A percentile compares a stretch with the other conserved stretches of the same genome.
Conservation (phyloP, 2,329 filamentous ascomycete species). For the Diaporthe vexans region DNA sequence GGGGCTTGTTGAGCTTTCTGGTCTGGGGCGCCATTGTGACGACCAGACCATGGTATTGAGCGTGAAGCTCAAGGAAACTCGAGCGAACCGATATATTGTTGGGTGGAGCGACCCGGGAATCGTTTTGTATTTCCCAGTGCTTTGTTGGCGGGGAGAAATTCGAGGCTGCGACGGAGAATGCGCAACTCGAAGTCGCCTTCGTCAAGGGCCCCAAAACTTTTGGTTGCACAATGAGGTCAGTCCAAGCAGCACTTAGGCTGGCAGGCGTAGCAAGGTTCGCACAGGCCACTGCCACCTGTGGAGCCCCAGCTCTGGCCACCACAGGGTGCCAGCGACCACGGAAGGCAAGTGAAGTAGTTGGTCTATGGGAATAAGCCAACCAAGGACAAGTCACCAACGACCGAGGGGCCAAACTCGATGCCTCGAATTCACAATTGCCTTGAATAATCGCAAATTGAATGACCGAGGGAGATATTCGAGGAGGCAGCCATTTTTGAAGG, state of each 20-base stretch:
- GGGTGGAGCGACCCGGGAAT: background rate
- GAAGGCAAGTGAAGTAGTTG: background rate
- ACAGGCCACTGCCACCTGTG: constrained; percentile 18
- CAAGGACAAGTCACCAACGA: constrained; percentile 6
- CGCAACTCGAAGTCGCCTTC: constrained; percentile 19
- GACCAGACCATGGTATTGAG: constrained; percentile 32
- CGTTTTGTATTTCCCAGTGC: constrained; percentile 34
- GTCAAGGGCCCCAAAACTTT: constrained; percentile 33
- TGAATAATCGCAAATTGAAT: background rate
- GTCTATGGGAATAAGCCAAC: background rate
- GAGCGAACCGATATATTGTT: background rate
- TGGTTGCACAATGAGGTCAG: constrained; percentile 26
- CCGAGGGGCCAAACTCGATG: background rate
- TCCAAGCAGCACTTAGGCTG: background rate
- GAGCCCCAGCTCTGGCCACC: background rate
- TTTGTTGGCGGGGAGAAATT: constrained; percentile 34
- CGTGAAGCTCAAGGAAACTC: constrained; percentile 8
- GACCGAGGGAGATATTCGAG: background rate
- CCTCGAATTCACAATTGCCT: background rate
- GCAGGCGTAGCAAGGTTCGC: background rate
- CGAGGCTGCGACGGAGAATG: constrained; percentile 22
- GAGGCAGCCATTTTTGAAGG: background rate
- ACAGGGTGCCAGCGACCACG: background rate
- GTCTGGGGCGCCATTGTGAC: constrained; percentile 58
- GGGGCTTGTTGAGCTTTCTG: constrained; percentile 50